Evolutionary conservation across 208 protist species (phyloP), one percentile per base, ranked within the genome.

Genomic region (Phytomonas sp.): DNA sequence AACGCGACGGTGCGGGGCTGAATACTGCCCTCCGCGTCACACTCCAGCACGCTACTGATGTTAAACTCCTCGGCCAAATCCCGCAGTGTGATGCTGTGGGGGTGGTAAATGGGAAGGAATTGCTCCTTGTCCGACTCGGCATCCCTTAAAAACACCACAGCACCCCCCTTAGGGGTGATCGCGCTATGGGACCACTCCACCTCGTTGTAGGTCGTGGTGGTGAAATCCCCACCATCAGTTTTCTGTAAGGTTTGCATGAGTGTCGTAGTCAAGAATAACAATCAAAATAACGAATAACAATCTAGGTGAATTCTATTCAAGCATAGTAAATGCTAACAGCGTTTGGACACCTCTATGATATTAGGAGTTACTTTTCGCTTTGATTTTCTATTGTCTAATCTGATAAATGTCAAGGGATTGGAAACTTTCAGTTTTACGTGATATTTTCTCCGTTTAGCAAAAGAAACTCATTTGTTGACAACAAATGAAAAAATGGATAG

Each of bases 31-130:
- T 77, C 65, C 7, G 79, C 74, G 60, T 94, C 87, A 60, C 89
- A 94, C 80, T 94, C 87, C 10, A 94, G 66, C 16, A 94, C 87
- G 60, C 87, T 94, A 69, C 81, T 93, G 60, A 94, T 80, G 78
- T 82, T 83, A 72, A 83, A 92, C 75, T 92, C 89, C 29, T 92
- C 86, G 2, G 84, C 79, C 37, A 94, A 63, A 31, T 94, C 81
- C 32, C 74, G 74, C 40, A 94, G 71, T 11, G 87, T 93, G 30
- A 92, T 61, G 64, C 83, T 89, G 29, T 72, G 71, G 31, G 75
- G 67, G 72, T 82, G 71, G 59, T 78, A 69, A 31, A 94, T 73
- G 5, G 86, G 83, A 5, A 87, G 68, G 70, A 85, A 87, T 5
- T 62, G 63, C 5, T 36, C 11, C 19, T 75, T 71, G 4, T 78